These are phyloP conservation scores for Venturia effusa DNA, from an alignment of 2,329 filamentous ascomycete species.

Conservation along the genomic window DNA sequence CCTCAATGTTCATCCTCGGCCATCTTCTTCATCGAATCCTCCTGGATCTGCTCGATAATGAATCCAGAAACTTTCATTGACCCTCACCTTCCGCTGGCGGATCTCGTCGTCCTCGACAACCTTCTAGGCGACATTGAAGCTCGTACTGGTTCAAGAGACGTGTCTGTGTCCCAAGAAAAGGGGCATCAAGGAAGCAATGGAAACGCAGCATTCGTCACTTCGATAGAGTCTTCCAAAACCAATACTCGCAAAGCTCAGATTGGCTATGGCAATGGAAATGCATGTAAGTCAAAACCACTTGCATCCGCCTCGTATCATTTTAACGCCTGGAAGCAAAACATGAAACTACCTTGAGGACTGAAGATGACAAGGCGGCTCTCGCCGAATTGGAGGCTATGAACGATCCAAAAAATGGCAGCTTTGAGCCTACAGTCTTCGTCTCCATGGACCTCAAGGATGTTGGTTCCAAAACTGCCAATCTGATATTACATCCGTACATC, in stretches of 20 bases:
- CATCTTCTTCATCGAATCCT: neutral
- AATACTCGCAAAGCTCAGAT: neutral
- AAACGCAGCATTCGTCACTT: neutral
- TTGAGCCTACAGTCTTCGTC: slow-evolving; percentile 46
- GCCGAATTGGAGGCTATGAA: slow-evolving; percentile 39
- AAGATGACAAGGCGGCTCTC: slow-evolving; percentile 24
- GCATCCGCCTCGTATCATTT: neutral
- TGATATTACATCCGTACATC: slow-evolving; percentile 49
- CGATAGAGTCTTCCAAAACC: neutral
- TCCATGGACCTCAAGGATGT: slow-evolving; percentile 40
- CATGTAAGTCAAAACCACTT: neutral
- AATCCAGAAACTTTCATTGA: slow-evolving; percentile 14
- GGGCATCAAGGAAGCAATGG: slow-evolving; percentile 1
- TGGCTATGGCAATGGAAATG: neutral
- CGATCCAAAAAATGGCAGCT: slow-evolving; percentile 34
- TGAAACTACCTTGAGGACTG: slow-evolving; percentile 7
- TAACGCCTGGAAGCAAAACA: slow-evolving; percentile 9
- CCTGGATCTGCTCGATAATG: neutral
- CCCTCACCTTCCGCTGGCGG: slow-evolving; percentile 27
- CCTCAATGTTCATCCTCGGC: neutral
- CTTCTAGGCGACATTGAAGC: slow-evolving; percentile 23
- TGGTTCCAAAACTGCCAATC: slow-evolving; percentile 30
- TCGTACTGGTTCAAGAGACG: slow-evolving; percentile 1
- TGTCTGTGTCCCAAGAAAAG: slow-evolving; percentile 4
- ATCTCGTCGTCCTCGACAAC: slow-evolving; percentile 28